A percentile compares a stretch with the other conserved stretches of the same genome.
phyloP scores from a whole-genome alignment of 805 yeast species.

The Saccharomycopsis sp. region DNA sequence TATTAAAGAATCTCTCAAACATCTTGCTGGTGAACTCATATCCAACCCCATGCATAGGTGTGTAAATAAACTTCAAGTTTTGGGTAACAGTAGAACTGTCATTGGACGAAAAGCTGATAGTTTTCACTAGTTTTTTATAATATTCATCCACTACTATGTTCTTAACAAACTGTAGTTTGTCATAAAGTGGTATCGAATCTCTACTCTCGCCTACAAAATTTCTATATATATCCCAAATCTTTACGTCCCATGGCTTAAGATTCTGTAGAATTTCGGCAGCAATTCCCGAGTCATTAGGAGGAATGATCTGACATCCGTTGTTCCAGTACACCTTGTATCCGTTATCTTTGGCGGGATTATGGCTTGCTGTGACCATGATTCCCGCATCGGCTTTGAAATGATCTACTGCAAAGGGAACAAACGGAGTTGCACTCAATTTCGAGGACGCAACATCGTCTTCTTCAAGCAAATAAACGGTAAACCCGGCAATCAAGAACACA shows the following conservation, averaged over 20 bases:
- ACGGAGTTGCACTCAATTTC: slow-evolving; percentile 67
- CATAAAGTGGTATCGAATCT: background rate
- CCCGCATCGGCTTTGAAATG: slow-evolving; percentile 62
- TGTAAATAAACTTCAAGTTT: slow-evolving; percentile 60
- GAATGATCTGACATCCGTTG: slow-evolving; percentile 93
- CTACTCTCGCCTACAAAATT: slow-evolving; percentile 28
- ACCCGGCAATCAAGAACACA: slow-evolving; percentile 62
- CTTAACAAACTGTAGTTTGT: slow-evolving; percentile 34
- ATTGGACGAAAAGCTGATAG: slow-evolving; percentile 1
- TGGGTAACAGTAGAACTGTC: slow-evolving; percentile 14
- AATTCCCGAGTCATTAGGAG: slow-evolving; percentile 79
- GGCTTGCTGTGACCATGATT: slow-evolving; percentile 93
- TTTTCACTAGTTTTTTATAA: slow-evolving; percentile 27
- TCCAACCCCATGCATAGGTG: slow-evolving; percentile 97
- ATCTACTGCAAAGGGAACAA: slow-evolving; percentile 85
- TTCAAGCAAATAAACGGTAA: slow-evolving; percentile 54
- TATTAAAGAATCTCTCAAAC: slow-evolving; percentile 34
- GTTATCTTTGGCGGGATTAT: slow-evolving; percentile 86
- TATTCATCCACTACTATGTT: slow-evolving; percentile 39
- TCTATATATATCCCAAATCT: slow-evolving; percentile 42
- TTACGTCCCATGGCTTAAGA: slow-evolving; percentile 47
- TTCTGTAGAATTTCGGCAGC: slow-evolving; percentile 57
- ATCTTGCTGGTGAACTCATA: slow-evolving; percentile 34
- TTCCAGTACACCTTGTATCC: slow-evolving; percentile 92
- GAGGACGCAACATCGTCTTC: slow-evolving; percentile 21